Percentiles rank a stretch among this genome's conserved stretches.
phyloP scores from a whole-genome alignment of 257 asterid genomes.

The Primulina tabacum region DNA sequence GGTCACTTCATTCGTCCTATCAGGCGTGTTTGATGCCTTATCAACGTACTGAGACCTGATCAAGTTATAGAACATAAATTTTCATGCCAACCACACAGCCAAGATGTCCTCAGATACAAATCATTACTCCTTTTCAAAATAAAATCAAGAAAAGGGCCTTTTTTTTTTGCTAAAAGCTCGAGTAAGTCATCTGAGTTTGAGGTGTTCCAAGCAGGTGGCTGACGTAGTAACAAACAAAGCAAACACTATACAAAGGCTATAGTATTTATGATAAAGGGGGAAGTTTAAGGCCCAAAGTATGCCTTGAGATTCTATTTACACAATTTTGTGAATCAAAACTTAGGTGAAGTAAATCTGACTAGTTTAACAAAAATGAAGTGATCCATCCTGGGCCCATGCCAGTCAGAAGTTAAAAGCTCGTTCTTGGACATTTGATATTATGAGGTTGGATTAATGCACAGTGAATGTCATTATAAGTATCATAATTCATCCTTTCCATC shows the following conservation, averaged over 20 bases:
- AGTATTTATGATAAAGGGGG: not conserved
- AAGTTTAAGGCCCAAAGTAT: not conserved
- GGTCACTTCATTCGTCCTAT: constrained; percentile 66
- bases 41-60: constrained; percentile 71
- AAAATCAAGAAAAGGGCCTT: constrained; percentile 4
- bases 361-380: not conserved
- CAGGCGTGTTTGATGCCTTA: constrained; percentile 63
- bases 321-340: not conserved
- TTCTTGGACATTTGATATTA: too few relatives aligned
- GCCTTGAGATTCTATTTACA: not conserved
- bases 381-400: not conserved
- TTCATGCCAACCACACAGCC: not conserved
- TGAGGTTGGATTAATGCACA: not conserved
- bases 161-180: not conserved
- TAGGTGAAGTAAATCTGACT: not conserved
- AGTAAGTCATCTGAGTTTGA: not conserved
- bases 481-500: not conserved
- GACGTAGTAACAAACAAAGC: not conserved
- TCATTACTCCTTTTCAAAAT: not conserved
- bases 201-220: not conserved
- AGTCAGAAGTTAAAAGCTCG: not conserved
- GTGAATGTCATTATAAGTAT: not conserved
- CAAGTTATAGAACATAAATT: not conserved
- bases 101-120: not conserved
- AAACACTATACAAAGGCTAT: not conserved